Base-by-base conservation (phyloP, 2,329 filamentous ascomycete species). In the Aspergillus chevalieri region DNA sequence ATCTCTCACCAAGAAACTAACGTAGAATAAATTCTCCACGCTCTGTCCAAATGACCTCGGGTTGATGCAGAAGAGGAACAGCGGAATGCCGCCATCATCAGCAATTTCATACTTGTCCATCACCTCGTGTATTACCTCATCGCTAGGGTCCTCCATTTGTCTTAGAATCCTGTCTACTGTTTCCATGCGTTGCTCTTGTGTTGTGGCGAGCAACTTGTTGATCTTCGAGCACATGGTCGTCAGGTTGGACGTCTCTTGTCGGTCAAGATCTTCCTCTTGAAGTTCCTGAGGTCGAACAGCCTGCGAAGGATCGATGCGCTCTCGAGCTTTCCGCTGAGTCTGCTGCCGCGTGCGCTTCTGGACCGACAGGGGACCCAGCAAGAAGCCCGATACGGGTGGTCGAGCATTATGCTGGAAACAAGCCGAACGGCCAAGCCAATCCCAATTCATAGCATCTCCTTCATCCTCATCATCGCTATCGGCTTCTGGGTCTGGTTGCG, bases 11-110 rank as follows among this genome's bases (percentile, higher is more conserved):
- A 98, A 73, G 64, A 98, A 98, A 65, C 89, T 94, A 58, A 95
- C 82, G 66, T 97, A 97, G 69, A 98, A 98, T 60, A 98, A 77
- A 61, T 98, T 98, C 66, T 98, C 93, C 6, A 98, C 84, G 0
- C 90, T 95, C 69, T 98, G 93, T 0, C 89, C 89, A 61, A 97
- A 98, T 0, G 89, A 95, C 36, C 75, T 75, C 0, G 93, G 93
- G 59, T 98, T 95, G 55, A 97, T 80, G 38, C 90, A 88, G 58
- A 96, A 97, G 47, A 86, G 83, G 66, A 96, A 86, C 10, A 96
- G 71, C 45, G 87, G 83, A 3, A 95, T 80, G 14, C 88, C 87
- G 1, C 84, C 84, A 2, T 83, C 83, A 15, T 78, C 76, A 10
- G 83, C 79, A 12, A 95, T 73, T 2, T 84, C 80, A 59, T 86